Base-by-base conservation (phyloP, 2,329 filamentous ascomycete species). In the Ilyonectria sp. region DNA sequence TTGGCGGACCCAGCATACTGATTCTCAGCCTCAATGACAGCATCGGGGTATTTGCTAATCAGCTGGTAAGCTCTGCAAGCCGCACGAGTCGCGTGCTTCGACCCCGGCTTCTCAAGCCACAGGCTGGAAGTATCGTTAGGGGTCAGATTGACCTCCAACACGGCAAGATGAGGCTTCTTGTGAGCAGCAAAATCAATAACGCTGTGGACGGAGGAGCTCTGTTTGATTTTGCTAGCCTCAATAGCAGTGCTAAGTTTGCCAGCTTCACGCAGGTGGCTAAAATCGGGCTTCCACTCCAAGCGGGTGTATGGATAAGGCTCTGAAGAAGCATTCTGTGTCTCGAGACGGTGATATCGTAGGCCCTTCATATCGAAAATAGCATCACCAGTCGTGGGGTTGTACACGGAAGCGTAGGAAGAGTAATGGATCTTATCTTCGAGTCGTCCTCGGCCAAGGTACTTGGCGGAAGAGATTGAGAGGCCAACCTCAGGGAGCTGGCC, bases 261-360 rank as follows among this genome's bases (percentile, higher is more conserved):
- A 9, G n/a, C 17, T 44, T 44, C 40, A 13, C 29, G 29, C 17
- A 65, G 44, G 10, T 54, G 21, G 6, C 33, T 19, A 11, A 65
- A 54, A 23, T 65, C 63, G 8, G 63, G 63, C 33, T 65, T 65
- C 63, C 63, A 65, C 19, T 40, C 43, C 10, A 65, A 13, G 13
- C 57, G 56, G 57, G 57, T 61, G 40, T 65, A 60, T 3, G 57
- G 56, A n/a, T 65, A 54, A 8, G 63, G 57, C 56, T 65, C n/a
- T 17, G 21, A 31, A n/a, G 26, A 31, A 4, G 40, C 17, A 6
- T 57, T 44, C 23, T 44, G 54, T 2, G 37, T 57, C 21, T 31
- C 40, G 6, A 57, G 50, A 2, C 50, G 50, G 31, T 53, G 50
- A 31, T 53, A 57, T 31, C 54, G 54, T 9, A 63, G 54, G 7